phyloP scores from a whole-genome alignment of 768 basidiomycete genomes.

The Tulasnella sp. region DNA sequence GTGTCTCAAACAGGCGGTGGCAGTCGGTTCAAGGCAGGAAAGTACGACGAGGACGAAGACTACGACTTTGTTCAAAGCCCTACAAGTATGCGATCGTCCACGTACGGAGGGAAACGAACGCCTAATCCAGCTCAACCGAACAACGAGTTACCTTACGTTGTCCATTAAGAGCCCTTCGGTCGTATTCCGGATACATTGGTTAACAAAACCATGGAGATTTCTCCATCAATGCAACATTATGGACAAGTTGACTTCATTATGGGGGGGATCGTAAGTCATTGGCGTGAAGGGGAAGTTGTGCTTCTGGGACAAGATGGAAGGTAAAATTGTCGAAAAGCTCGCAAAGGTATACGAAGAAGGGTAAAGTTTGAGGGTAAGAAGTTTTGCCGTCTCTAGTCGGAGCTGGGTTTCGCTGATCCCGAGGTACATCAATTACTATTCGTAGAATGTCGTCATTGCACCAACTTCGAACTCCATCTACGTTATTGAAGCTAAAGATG shows the following conservation, averaged over 20 bases:
- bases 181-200: not conserved
- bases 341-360: not conserved
- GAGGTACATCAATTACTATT: not conserved
- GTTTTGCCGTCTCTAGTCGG: not conserved
- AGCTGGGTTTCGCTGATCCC: not conserved
- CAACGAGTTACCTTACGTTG: not conserved
- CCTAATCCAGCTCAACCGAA: not conserved
- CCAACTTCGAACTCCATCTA: not conserved
- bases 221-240: slow-evolving; percentile 4
- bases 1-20: not conserved
- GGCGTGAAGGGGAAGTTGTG: slow-evolving; percentile 3
- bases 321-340: not conserved
- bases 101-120: not conserved
- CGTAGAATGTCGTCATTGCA: not conserved
- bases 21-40: not conserved
- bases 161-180: slow-evolving; percentile 9
- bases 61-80: not conserved
- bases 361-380: not conserved
- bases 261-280: slow-evolving; percentile 5
- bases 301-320: slow-evolving; percentile 11
- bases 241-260: slow-evolving; percentile 9
- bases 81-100: not conserved
- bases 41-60: not conserved
- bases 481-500: slow-evolving; percentile 12
- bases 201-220: not conserved